Percentiles rank a stretch among this genome's conserved stretches.
Evolutionary conservation across 768 basidiomycete species (phyloP).

Genomic region (Termitomyces sp.): DNA sequence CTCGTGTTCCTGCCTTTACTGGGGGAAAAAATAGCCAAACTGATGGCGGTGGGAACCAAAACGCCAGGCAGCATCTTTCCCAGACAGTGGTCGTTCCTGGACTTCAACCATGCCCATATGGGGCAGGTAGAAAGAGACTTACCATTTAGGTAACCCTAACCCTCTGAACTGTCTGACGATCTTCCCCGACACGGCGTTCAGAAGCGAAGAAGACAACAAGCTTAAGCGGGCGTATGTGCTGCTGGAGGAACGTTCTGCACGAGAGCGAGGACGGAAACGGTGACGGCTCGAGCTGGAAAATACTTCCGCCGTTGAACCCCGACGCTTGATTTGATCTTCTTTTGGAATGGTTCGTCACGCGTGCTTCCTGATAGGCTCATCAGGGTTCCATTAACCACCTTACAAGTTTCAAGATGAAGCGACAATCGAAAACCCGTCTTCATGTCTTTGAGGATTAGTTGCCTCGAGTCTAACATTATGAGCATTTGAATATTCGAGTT

Average conservation of each 20-base stretch:
- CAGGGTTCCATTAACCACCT: background rate
- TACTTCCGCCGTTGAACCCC: background rate
- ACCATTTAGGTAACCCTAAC: constrained; percentile 14
- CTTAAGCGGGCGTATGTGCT: background rate
- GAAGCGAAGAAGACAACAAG: background rate
- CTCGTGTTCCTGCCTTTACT: constrained; percentile 45
- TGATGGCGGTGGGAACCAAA: constrained; percentile 16
- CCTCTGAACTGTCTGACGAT: background rate
- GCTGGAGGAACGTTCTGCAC: background rate
- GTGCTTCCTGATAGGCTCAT: background rate
- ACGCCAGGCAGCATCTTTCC: constrained; percentile 3
- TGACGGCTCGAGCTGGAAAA: constrained; percentile 3
- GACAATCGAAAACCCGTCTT: background rate
- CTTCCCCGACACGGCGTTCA: background rate
- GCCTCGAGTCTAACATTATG: background rate
- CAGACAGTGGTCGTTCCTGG: constrained; percentile 17
- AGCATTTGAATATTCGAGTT: background rate
- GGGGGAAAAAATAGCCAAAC: constrained; percentile 19
- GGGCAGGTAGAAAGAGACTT: constrained; percentile 9
- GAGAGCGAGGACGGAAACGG: background rate
- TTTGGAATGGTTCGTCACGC: background rate
- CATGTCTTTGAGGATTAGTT: background rate
- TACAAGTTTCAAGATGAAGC: background rate
- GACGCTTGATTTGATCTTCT: constrained; percentile 4
- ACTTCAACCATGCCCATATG: constrained; percentile 18